A percentile compares a stretch with the other conserved stretches of the same genome.
Evolutionary conservation across 2,329 filamentous ascomycete genomes (phyloP).

Genomic region (Alternaria tenuissima): DNA sequence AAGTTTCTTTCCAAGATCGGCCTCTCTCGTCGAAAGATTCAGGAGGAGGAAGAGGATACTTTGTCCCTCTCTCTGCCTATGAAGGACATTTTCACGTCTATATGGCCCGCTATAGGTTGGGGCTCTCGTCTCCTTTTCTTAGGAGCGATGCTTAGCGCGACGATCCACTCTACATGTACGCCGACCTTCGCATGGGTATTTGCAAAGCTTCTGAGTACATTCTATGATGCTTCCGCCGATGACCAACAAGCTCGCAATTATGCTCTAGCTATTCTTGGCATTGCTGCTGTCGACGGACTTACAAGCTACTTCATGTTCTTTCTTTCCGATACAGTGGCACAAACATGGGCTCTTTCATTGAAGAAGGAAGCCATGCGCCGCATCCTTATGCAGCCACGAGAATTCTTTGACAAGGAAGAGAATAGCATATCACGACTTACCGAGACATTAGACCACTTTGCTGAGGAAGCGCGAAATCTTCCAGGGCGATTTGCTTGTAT

Average conservation of each 20-base stretch:
- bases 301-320: constrained; percentile 74
- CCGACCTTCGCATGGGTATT: constrained; percentile 81
- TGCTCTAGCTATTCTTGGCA: constrained; percentile 72
- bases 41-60: neutral
- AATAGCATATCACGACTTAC: constrained; percentile 72
- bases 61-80: constrained; percentile 46
- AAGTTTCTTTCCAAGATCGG: constrained; percentile 5
- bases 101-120: constrained; percentile 71
- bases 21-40: neutral
- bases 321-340: constrained; percentile 73
- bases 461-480: constrained; percentile 86
- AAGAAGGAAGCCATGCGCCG: constrained; percentile 72
- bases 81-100: constrained; percentile 68
- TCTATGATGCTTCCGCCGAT: constrained; percentile 65
- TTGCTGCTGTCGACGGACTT: constrained; percentile 72
- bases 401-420: constrained; percentile 77
- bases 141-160: constrained; percentile 67
- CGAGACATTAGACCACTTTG: constrained; percentile 79
- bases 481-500: constrained; percentile 79
- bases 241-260: constrained; percentile 66
- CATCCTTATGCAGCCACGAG: constrained; percentile 76
- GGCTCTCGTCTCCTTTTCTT: constrained; percentile 64
- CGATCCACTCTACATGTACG: constrained; percentile 71
- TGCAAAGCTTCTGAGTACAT: constrained; percentile 73
- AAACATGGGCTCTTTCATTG: constrained; percentile 78